Conservation (phyloP, 2,329 filamentous ascomycete genomes). For the Pseudogymnoascus sp. region DNA sequence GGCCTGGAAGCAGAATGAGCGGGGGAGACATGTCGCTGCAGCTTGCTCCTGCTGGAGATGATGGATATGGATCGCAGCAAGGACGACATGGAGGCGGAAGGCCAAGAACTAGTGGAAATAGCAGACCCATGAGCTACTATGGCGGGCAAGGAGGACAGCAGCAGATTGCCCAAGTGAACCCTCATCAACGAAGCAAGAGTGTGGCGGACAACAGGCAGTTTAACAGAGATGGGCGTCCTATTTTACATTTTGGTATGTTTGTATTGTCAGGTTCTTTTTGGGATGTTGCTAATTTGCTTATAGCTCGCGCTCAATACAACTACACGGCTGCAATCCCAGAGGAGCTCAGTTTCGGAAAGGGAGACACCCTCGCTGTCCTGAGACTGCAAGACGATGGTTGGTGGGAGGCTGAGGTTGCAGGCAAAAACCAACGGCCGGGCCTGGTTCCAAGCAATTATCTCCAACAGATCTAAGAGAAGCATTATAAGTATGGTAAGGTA, state of each 20-base stretch:
- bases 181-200: slow-evolving; percentile 63
- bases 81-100: slow-evolving; percentile 40
- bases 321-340: slow-evolving; percentile 93
- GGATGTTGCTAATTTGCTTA: slow-evolving; percentile 18
- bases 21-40: slow-evolving; percentile 62
- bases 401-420: slow-evolving; percentile 96
- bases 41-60: slow-evolving; percentile 45
- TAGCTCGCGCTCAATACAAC: slow-evolving; percentile 87
- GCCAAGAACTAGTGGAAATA: slow-evolving; percentile 38
- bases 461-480: neutral
- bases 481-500: neutral
- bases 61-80: slow-evolving; percentile 50
- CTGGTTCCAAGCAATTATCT: slow-evolving; percentile 63
- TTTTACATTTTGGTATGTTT: slow-evolving; percentile 86
- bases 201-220: slow-evolving; percentile 74
- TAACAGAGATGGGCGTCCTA: slow-evolving; percentile 75
- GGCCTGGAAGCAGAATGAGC: slow-evolving; percentile 38
- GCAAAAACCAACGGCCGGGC: slow-evolving; percentile 49
- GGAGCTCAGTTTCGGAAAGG: slow-evolving; percentile 86
- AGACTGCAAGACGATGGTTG: slow-evolving; percentile 94
- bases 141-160: slow-evolving; percentile 31
- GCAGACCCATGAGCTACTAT: slow-evolving; percentile 45
- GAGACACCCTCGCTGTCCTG: slow-evolving; percentile 80
- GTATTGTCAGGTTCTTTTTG: neutral
- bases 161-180: slow-evolving; percentile 4